Evolutionary conservation across 768 basidiomycete species (phyloP).

Genomic region (Tylopilus felleus): DNA sequence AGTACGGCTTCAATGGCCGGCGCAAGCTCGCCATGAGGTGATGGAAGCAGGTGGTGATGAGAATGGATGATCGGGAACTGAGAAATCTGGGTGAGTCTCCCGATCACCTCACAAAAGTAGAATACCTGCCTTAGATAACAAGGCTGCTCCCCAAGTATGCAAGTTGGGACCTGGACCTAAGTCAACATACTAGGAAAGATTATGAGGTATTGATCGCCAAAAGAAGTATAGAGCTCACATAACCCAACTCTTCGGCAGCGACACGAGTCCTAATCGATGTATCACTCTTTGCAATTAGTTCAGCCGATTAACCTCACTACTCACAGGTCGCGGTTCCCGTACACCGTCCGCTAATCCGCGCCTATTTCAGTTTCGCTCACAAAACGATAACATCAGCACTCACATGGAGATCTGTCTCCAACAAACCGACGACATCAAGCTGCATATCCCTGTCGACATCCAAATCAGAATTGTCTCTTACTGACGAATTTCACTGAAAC

Average conservation of each 20-base stretch:
- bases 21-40: conserved; percentile 81
- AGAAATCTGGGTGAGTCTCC: neutral
- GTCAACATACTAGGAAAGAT: conserved; percentile 65
- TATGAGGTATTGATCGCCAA: conserved; percentile 5
- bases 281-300: neutral
- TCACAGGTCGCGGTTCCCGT: conserved; percentile 83
- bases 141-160: conserved; percentile 86
- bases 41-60: conserved; percentile 82
- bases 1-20: conserved; percentile 87
- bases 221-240: conserved; percentile 46
- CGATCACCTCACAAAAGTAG: neutral
- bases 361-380: neutral
- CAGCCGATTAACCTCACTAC: conserved; percentile 10
- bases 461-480: neutral
- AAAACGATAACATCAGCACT: conserved; percentile 24
- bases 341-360: conserved; percentile 55
- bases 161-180: conserved; percentile 84
- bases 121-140: conserved; percentile 66
- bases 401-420: conserved; percentile 86
- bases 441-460: conserved; percentile 61
- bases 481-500: neutral
- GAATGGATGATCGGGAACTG: conserved; percentile 88
- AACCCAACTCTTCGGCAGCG: conserved; percentile 73
- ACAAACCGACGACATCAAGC: conserved; percentile 77
- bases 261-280: conserved; percentile 58